Evolutionary conservation across 805 yeast genomes (phyloP), one percentile per base, ranked within the genome.

Genomic region (Candida hungchunana): DNA sequence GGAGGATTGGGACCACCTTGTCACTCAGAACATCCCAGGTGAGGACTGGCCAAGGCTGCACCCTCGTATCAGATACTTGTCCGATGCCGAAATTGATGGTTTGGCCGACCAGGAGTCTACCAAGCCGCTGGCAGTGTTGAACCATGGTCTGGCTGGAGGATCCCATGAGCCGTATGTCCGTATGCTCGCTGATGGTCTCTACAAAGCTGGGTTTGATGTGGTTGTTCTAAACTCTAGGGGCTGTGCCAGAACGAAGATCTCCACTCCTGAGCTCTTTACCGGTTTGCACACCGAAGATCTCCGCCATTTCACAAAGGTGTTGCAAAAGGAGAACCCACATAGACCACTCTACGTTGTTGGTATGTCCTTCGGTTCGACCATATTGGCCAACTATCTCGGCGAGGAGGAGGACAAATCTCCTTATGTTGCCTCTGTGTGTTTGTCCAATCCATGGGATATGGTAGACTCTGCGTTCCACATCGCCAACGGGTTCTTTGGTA

Each of bases 121-220:
- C 0, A 67, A 66, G 41, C 89, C 89, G 4, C 62, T 83, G 31
- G 65, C 78, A 15, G 62, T 83, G 21, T 73, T 81, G 7, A 59
- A 72, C 32, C 90, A 83, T 51, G 94, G 93, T 2, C 64, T 83
- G 25, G 81, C 84, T 18, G 90, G 93, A 40, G 94, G 94, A 2
- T 77, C 86, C 12, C 83, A 79, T 48, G 93, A 83, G 55, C 77
- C 84, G 15, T 79, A 79, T 39, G 73, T 82, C 31, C 67, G 87
- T 43, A 71, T 81, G 7, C 61, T 77, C 25, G 59, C 75, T 24
- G 60, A 63, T 30, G 56, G 60, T 15, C 58, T 79, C 31, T 66
- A 71, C 21, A 48, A 55, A 1, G 58, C 61, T 12, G 60, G 62
- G 36, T 67, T 77, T 53, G 76, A 80, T 58, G 80, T 78, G 31